Conservation (phyloP, 148 eudicot genomes). For the Heliamphora exappendiculata region DNA sequence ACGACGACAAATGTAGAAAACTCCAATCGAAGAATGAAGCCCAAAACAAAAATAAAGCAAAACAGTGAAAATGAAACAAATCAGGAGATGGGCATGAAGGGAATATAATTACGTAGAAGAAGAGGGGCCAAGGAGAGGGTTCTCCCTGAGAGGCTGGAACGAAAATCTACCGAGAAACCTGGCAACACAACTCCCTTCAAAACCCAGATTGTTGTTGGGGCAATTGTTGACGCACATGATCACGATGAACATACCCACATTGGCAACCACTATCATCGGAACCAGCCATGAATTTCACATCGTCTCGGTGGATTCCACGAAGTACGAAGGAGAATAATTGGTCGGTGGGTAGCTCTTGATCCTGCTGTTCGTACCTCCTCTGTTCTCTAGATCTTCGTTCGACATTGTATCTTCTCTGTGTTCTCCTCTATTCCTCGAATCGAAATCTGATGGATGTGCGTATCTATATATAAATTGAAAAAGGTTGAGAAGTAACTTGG, state of each 20-base stretch:
- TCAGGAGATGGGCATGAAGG: background rate
- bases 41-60: background rate
- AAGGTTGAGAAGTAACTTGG: slow-evolving; percentile 16
- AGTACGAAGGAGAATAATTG: slow-evolving; percentile 21
- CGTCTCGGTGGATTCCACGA: slow-evolving; percentile 32
- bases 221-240: slow-evolving; percentile 78
- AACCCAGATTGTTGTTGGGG: slow-evolving; percentile 46
- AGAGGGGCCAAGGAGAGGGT: slow-evolving; percentile 87
- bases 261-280: slow-evolving; percentile 74
- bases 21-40: background rate
- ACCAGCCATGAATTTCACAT: slow-evolving; percentile 90
- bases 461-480: background rate
- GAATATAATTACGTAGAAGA: slow-evolving; percentile 47
- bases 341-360: slow-evolving; percentile 10
- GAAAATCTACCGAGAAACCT: slow-evolving; percentile 52
- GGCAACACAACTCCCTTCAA: slow-evolving; percentile 48
- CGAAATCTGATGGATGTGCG: background rate
- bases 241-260: slow-evolving; percentile 60
- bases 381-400: slow-evolving; percentile 52
- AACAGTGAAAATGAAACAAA: background rate
- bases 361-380: too few species aligned
- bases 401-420: slow-evolving; percentile 20
- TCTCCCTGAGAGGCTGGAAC: slow-evolving; percentile 65
- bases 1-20: too few species aligned
- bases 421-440: background rate